A percentile compares a stretch with the other conserved stretches of the same genome.
Evolutionary conservation across 305 asterid genomes (phyloP).

Genomic region (Fraxinus nigra): DNA sequence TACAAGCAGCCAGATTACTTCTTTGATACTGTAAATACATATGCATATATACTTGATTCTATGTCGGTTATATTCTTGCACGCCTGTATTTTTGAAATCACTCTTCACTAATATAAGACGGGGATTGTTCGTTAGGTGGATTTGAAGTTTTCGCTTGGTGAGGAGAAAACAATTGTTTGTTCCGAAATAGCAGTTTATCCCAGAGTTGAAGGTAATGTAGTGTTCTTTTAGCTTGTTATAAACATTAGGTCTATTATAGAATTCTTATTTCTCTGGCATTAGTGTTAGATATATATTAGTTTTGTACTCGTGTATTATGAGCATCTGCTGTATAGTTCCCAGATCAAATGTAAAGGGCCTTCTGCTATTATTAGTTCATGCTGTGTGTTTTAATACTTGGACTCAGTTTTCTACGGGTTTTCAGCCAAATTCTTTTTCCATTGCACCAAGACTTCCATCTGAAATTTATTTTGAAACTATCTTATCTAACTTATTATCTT

Average conservation of each 20-base stretch:
- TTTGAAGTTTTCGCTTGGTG: conserved; percentile 70
- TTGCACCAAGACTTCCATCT: background rate
- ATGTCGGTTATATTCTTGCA: background rate
- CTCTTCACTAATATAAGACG: conserved; percentile 6
- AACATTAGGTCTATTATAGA: background rate
- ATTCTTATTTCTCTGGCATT: background rate
- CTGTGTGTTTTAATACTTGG: background rate
- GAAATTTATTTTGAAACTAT: conserved; percentile 18
- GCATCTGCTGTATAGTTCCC: conserved; percentile 1
- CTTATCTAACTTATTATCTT: conserved; percentile 14
- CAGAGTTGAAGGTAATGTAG: conserved; percentile 65
- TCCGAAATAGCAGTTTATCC: conserved; percentile 67
- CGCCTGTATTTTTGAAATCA: background rate
- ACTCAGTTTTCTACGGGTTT: background rate
- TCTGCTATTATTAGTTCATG: background rate
- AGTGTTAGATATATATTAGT: background rate
- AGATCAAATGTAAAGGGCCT: background rate
- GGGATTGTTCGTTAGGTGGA: conserved; percentile 54
- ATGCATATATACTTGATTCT: background rate
- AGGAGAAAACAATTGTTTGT: conserved; percentile 66
- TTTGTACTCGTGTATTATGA: background rate
- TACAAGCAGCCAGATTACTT: conserved; percentile 82
- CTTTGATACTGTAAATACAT: conserved; percentile 54
- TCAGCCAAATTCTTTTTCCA: background rate
- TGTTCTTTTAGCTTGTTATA: background rate